Evolutionary conservation across 139 green algal species (phyloP).

Genomic region (Picochlorum sp.): DNA sequence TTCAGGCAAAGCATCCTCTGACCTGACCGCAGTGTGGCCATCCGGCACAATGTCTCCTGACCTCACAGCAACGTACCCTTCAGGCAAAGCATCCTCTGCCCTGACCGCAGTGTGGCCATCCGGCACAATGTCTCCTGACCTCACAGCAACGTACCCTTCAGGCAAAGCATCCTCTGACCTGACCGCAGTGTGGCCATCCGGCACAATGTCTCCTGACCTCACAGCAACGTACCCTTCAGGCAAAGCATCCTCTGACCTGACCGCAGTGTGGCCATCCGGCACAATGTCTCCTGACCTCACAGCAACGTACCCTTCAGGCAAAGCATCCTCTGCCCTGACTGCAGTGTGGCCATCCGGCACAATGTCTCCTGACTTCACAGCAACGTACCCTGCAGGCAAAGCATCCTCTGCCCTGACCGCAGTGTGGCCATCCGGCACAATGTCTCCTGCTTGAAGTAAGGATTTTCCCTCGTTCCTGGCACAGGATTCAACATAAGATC

Average conservation of each 20-base stretch:
- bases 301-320: neutral
- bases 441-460: too few relatives aligned
- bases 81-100: neutral
- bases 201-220: neutral
- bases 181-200: neutral
- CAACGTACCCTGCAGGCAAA: neutral
- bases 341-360: neutral
- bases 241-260: neutral
- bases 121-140: neutral
- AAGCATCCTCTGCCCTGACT: neutral
- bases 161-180: neutral
- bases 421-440: neutral
- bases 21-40: neutral
- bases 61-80: neutral
- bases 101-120: neutral
- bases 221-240: neutral
- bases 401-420: too few relatives aligned
- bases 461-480: too few relatives aligned
- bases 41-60: too few relatives aligned
- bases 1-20: neutral
- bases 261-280: neutral
- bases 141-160: neutral
- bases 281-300: neutral
- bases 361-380: neutral
- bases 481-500: neutral